Evolutionary conservation across 78 protist genomes (phyloP), one percentile per base, ranked within the genome.

Genomic region (Reticulomyxa filosa): DNA sequence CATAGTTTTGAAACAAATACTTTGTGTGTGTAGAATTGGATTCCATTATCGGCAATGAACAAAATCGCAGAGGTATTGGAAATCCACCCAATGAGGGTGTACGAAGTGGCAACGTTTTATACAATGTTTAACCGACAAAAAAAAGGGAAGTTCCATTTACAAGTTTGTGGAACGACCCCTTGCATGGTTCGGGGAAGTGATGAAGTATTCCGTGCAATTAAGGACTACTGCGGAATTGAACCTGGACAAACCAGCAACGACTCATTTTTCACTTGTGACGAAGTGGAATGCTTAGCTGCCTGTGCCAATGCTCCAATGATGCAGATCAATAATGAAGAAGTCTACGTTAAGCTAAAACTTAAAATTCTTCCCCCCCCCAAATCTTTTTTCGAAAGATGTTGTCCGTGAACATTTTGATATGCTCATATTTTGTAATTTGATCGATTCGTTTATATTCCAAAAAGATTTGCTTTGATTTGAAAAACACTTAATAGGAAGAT

Each of bases 241-340:
- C 4, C 22, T 27, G 68, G 35, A 65, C 75, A 79, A 67, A 69
- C 90, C 0, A 81, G 88, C 4, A 6, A 29, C 27, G 92, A 86
- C 68, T 78, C 79, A 11, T 33, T 68, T 38, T 87, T 86, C 70
- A 82, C 89, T 22, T 69, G 88, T 17, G 72, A 32, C n/a, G 98
- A 92, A 72, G 51, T 87, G 27, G 98, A 92, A 73, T 92, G 98
- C 74, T 84, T 84, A 20, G 98, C 95, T 33, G 89, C 91, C 17
- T 92, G 98, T 69, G 91, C 79, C 27, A 88, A 88, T 57, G 98
- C 98, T 4, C 98, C 98, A 26, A 81, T 92, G 90, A 50, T 92
- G 62, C 77, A 76, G 65, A 69, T 84, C 38, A 59, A 59, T 50
- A 79, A 81, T 35, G 88, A 83, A 52, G 85, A 80, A 35, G 33